Evolutionary conservation across 192 early-diverging fungal genomes (phyloP), one percentile per base, ranked within the genome.

Genomic region (Podila horticola): DNA sequence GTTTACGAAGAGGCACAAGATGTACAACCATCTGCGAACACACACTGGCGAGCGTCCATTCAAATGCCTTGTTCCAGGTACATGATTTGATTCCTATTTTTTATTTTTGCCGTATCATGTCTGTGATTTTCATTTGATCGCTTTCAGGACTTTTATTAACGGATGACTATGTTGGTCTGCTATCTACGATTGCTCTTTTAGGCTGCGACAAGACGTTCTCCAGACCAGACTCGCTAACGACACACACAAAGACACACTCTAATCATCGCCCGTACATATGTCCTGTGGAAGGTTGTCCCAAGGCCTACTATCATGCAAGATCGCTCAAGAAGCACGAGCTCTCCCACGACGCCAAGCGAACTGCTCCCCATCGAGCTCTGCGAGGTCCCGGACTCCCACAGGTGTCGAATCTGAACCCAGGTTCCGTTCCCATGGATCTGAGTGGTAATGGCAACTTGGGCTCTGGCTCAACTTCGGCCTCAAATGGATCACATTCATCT

Each of bases 41-140:
- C 92, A 93, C 67, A 93, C 92, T 8, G 92, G 92, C 34, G 92
- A 93, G 83, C 84, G 88, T 29, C 92, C 92, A 26, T 93, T 88
- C 85, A 85, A 82, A 59, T 93, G 92, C 66, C 83, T 86, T 22
- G 82, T 86, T 15, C 76, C 85, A 29, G 90, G 86, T 81, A 73
- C 12, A 22, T 11, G 0, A 22, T 64, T 64, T 2, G 33, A 2
- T 64, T 26, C 13, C 31, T 22, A 0, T 49, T 29, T 13, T 59
- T n/a, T n/a, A 2, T 3, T 10, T 45, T 69, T 38, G 17, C 0
- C 34, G n/a, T 20, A 8, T 20, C 6, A 26, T 22, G 13, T 24
- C 7, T 41, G 8, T 41, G 19, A 13, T 5, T 26, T 57, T n/a
- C n/a, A n/a, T 24, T 59, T 29, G 22, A 34, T 62, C 7, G 0